phyloP scores from a whole-genome alignment of 176 grass and related monocot species.

The Otatea glauca region DNA sequence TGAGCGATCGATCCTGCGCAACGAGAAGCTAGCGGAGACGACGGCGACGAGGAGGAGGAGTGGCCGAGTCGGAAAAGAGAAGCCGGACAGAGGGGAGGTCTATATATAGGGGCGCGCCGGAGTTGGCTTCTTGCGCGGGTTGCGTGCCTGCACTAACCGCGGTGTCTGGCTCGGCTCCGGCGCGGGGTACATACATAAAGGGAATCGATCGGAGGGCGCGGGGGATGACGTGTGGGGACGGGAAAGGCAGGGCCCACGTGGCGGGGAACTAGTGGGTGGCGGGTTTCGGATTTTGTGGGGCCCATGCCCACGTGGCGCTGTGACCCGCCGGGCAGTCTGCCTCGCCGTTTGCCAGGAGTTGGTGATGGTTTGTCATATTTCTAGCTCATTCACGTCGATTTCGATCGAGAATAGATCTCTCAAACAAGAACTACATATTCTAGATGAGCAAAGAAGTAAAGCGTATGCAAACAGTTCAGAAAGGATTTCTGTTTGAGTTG shows the following conservation, averaged over 20 bases:
- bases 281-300: conserved; percentile 32
- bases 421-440: not conserved
- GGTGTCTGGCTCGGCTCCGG: conserved; percentile 26
- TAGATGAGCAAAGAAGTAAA: not conserved
- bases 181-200: conserved; percentile 44
- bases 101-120: conserved; percentile 9
- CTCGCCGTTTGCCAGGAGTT: not conserved
- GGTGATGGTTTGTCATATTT: too few relatives aligned
- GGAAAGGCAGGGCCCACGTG: not conserved
- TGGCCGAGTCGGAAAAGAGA: not conserved
- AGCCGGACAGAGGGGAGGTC: not conserved
- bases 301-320: not conserved
- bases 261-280: not conserved
- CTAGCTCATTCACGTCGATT: too few relatives aligned
- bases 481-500: not conserved
- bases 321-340: not conserved
- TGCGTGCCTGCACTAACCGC: not conserved
- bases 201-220: not conserved
- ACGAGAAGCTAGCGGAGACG: not conserved
- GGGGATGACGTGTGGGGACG: conserved; percentile 51
- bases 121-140: not conserved
- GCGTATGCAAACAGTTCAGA: not conserved
- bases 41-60: not conserved
- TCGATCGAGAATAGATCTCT: too few relatives aligned
- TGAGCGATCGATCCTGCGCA: not conserved